Conservation (phyloP, 2,329 filamentous ascomycete genomes). For the Elsinoe fawcettii region DNA sequence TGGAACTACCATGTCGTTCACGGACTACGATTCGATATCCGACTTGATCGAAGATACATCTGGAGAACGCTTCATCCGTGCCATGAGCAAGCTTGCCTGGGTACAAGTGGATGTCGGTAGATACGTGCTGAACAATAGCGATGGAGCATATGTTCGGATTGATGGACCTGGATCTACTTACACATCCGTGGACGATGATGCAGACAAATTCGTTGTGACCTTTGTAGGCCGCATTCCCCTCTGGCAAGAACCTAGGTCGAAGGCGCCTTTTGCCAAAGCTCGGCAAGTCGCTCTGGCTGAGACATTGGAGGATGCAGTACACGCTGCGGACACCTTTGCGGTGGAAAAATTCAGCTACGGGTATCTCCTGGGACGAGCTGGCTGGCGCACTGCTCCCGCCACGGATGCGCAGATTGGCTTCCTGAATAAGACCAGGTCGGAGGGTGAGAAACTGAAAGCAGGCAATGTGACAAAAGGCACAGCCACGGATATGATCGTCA, state of each 20-base stretch:
- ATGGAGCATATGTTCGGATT: conserved; percentile 53
- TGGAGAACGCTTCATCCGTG: conserved; percentile 68
- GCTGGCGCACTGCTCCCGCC: conserved; percentile 64
- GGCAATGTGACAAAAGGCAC: conserved; percentile 66
- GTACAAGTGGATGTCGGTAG: conserved; percentile 63
- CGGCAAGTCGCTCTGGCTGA: conserved; percentile 57
- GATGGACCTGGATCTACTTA: conserved; percentile 31
- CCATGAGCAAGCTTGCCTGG: conserved; percentile 71
- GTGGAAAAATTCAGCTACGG: conserved; percentile 33
- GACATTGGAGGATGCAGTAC: conserved; percentile 67
- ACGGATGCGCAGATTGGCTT: conserved; percentile 56
- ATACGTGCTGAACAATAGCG: conserved; percentile 60
- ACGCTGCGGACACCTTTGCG: conserved; percentile 65
- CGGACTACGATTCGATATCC: conserved; percentile 85
- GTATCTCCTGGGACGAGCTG: conserved; percentile 58
- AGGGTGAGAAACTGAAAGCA: conserved; percentile 47
- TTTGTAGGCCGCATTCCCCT: conserved; percentile 36
- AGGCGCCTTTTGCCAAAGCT: conserved; percentile 58
- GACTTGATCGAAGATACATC: conserved; percentile 80
- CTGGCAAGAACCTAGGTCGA: conserved; percentile 24
- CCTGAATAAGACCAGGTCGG: conserved; percentile 56
- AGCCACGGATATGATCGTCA: conserved; percentile 86
- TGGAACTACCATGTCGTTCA: conserved; percentile 60
- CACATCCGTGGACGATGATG: conserved; percentile 3
- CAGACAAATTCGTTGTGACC: conserved; percentile 29